Conservation (phyloP, 768 basidiomycete genomes). For the Trametes elegans region DNA sequence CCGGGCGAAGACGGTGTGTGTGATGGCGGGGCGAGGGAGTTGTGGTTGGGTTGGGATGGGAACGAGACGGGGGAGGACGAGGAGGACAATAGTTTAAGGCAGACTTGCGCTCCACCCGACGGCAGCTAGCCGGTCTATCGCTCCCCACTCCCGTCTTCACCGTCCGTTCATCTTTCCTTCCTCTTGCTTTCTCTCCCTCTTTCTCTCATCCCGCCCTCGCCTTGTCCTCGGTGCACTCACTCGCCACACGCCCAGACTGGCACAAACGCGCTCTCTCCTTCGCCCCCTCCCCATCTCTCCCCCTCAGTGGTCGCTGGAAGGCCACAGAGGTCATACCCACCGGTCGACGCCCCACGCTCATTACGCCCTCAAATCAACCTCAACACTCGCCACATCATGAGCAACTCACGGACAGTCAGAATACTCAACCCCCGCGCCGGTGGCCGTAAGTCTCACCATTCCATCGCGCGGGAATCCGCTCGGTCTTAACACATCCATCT, state of each 20-base stretch:
- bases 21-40: too few relatives aligned
- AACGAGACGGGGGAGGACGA: slow-evolving; percentile 2
- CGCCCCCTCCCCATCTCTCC: not conserved
- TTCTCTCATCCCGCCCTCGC: slow-evolving; percentile 10
- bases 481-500: not conserved
- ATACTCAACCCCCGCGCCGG: not conserved
- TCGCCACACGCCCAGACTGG: slow-evolving; percentile 1
- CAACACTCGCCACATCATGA: not conserved
- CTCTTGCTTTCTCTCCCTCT: not conserved
- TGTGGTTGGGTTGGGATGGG: slow-evolving; percentile 18
- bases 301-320: slow-evolving; percentile 24
- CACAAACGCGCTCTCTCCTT: not conserved
- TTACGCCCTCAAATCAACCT: not conserved
- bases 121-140: slow-evolving; percentile 7
- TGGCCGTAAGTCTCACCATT: not conserved
- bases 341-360: slow-evolving; percentile 14
- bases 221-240: too few relatives aligned
- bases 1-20: not conserved
- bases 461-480: not conserved
- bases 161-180: not conserved
- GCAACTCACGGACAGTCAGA: not conserved
- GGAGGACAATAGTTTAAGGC: slow-evolving; percentile 10
- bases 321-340: slow-evolving; percentile 13
- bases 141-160: slow-evolving; percentile 3
- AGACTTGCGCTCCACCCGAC: not conserved